phyloP scores from a whole-genome alignment of 495 filamentous ascomycete genomes.

The Aspergillus asperescens region DNA sequence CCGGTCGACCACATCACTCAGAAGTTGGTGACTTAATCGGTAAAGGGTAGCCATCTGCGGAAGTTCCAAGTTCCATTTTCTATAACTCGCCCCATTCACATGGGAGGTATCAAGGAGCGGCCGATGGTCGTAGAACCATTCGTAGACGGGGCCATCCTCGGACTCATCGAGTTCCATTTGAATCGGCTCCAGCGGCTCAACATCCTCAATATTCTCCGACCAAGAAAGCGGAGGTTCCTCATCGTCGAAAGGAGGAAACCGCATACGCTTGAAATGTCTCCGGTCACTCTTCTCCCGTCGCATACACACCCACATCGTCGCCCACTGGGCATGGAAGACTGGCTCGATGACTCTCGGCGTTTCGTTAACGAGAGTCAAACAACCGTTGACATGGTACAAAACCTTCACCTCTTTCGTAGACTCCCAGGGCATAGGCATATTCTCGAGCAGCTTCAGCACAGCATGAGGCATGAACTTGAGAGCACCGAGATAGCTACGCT shows the following conservation, averaged over 20 bases:
- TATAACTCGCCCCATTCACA: constrained; percentile 96
- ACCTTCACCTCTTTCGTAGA: constrained; percentile 93
- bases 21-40: constrained; percentile 81
- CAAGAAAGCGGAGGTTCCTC: constrained; percentile 96
- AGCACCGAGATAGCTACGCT: constrained; percentile 94
- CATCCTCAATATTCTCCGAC: constrained; percentile 98
- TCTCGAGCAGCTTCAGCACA: constrained; percentile 97
- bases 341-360: constrained; percentile 96
- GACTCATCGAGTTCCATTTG: constrained; percentile 97
- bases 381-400: constrained; percentile 96
- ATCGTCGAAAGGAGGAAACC: constrained; percentile 98
- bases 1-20: constrained; percentile 89
- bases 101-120: constrained; percentile 88
- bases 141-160: constrained; percentile 86
- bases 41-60: constrained; percentile 96
- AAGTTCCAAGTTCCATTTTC: constrained; percentile 87
- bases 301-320: constrained; percentile 99
- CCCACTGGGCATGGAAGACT: constrained; percentile 98
- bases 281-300: constrained; percentile 95
- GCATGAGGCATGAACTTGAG: constrained; percentile 99
- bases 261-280: constrained; percentile 97
- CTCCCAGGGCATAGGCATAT: constrained; percentile 99
- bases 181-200: constrained; percentile 95
- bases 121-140: constrained; percentile 97
- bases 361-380: constrained; percentile 95